Conservation (phyloP, 1,284 basidiomycete species). For the Puccinia triticina region DNA sequence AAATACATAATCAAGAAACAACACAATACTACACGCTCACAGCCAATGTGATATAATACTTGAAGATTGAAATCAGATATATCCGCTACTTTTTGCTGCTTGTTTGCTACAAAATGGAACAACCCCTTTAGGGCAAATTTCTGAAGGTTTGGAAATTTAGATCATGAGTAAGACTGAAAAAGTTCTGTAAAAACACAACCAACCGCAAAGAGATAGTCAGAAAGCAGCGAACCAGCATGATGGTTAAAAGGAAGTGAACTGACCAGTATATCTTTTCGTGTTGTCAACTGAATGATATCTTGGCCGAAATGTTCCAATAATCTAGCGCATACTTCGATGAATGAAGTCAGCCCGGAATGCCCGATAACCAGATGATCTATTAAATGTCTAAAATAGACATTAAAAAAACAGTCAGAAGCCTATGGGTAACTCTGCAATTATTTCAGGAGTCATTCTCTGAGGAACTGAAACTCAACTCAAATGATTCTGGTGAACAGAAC, state of each 20-base stretch:
- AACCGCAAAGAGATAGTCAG: neutral
- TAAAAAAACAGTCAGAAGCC: too few relatives aligned
- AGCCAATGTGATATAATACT: too few relatives aligned
- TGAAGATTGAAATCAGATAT: too few relatives aligned
- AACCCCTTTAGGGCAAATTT: neutral
- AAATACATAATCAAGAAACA: too few relatives aligned
- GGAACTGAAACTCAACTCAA: slow-evolving; percentile 16
- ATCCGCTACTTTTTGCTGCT: too few relatives aligned
- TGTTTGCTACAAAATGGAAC: too few relatives aligned
- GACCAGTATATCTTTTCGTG: slow-evolving; percentile 18
- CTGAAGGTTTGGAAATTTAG: neutral
- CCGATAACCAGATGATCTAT: slow-evolving; percentile 31
- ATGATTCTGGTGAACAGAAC: slow-evolving; percentile 22
- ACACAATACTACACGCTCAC: too few relatives aligned
- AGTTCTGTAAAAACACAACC: neutral
- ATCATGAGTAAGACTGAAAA: slow-evolving; percentile 18
- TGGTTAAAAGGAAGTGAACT: neutral
- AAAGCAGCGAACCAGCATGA: neutral
- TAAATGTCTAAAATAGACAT: neutral
- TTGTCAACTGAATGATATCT: neutral
- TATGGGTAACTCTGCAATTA: neutral
- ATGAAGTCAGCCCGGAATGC: slow-evolving; percentile 7
- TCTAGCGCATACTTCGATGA: slow-evolving; percentile 1
- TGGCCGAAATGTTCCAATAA: slow-evolving; percentile 8
- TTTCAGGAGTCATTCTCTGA: neutral